Base-by-base conservation (phyloP, 2,329 filamentous ascomycete genomes). In the Trichoderma simmonsii region DNA sequence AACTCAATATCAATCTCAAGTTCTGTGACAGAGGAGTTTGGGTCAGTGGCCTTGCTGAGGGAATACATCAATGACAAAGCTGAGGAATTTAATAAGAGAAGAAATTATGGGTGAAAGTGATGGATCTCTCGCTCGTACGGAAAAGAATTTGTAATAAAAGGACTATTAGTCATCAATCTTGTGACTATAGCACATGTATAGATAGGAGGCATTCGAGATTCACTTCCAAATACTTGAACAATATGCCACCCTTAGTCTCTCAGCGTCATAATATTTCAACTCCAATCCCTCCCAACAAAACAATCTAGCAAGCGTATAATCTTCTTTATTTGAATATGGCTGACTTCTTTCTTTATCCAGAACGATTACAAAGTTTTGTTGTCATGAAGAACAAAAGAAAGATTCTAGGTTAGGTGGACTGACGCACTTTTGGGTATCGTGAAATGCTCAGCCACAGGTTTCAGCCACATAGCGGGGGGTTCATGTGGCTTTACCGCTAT, bases 381-480 rank as follows among this genome's bases (percentile, higher is more conserved):
- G n/a, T 24, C 48, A 54, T 6, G 21, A 5, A 54, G 48, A 54
- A 24, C 48, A 24, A 21, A 54, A 14, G 48, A 24, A 6, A 6
- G 48, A 21, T 21, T 54, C n/a, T 14, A 54, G 48, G 48, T 54
- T 54, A 54, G 48, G 43, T 21, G 4, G 15, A 51, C n/a, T 51
- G n/a, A 0, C 3, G 7, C 1, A 51, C 3, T 54, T 6, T 14
- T 21, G 12, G 7, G n/a, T n/a, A 11, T n/a, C 21, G 3, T n/a
- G 6, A 43, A 54, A 4, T 48, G 26, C 34, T 43, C 15, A 15
- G 65, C 65, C 65, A 68, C 54, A 60, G 7, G 2, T 1, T 11
- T 6, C 26, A 34, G 65, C 65, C 65, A 60, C 65, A 60, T 28
- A 60, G 65, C 36, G 65, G 65, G 63, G 65, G 18, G 28, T 68